A percentile compares a stretch with the other conserved stretches of the same genome.
Conservation (phyloP, 306 rosid genomes). For the Pterocarpus santalinus region DNA sequence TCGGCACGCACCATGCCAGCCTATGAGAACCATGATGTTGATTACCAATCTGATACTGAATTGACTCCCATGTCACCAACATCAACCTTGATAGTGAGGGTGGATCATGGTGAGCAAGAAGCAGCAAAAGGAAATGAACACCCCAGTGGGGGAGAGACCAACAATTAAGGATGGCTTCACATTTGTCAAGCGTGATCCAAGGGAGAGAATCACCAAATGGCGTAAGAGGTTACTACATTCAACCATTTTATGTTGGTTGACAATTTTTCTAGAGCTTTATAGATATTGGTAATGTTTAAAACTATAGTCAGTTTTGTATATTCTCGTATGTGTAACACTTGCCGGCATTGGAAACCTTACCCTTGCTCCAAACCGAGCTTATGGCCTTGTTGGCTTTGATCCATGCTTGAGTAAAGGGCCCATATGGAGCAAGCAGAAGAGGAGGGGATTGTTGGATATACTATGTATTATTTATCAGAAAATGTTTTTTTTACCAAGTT, state of each 20-base stretch:
- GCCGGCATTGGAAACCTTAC: not conserved
- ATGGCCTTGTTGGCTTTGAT: not conserved
- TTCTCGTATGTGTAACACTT: conserved; percentile 22
- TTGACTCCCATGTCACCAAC: conserved; percentile 51
- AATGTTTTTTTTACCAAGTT: no score
- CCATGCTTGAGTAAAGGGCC: not conserved
- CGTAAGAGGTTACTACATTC: not conserved
- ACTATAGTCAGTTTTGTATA: conserved; percentile 37
- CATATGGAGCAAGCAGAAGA: not conserved
- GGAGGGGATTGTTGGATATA: conserved; percentile 4
- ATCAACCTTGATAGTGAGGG: conserved; percentile 52
- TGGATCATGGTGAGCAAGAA: conserved; percentile 55
- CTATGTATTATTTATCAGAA: not conserved
- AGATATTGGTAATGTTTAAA: conserved; percentile 24
- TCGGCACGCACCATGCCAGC: conserved; percentile 53
- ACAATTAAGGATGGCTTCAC: conserved; percentile 56
- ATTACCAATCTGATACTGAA: conserved; percentile 59
- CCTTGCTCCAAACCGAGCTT: conserved; percentile 19
- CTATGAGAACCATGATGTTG: conserved; percentile 51
- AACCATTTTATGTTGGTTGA: conserved; percentile 9
- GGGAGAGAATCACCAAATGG: conserved; percentile 38
- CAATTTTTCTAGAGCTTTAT: conserved; percentile 10
- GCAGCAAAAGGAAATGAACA: conserved; percentile 43
- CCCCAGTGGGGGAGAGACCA: conserved; percentile 36
- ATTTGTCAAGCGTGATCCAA: conserved; percentile 48